Percentiles rank a stretch among this genome's conserved stretches.
These are phyloP conservation scores for Solanum hybrid DNA, from an alignment of 305 asterid genomes.

Conservation along the genomic window DNA sequence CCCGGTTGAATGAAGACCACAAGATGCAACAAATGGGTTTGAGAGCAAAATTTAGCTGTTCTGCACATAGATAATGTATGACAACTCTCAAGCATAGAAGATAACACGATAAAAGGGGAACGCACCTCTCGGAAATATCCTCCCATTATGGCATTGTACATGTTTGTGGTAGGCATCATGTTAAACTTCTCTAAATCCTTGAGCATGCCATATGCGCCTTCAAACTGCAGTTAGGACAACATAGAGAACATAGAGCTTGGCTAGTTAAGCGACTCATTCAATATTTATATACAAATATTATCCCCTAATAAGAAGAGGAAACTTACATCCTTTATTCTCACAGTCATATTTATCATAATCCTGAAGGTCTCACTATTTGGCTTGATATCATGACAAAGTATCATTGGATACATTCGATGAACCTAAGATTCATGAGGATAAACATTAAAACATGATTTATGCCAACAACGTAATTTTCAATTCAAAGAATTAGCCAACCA, in stretches of 20 bases:
- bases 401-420: slow-evolving; percentile 49
- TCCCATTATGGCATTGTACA: slow-evolving; percentile 65
- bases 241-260: not conserved
- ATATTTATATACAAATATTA: not conserved
- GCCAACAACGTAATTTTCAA: not conserved
- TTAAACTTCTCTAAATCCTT: slow-evolving; percentile 37
- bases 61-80: not conserved
- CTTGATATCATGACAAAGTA: slow-evolving; percentile 36
- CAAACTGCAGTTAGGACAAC: slow-evolving; percentile 47
- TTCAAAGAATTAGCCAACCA: not conserved
- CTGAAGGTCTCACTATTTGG: slow-evolving; percentile 63
- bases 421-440: slow-evolving; percentile 37
- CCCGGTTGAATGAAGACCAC: not conserved
- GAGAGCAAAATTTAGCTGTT: not conserved
- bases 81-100: not conserved
- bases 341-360: slow-evolving; percentile 56
- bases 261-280: not conserved
- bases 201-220: slow-evolving; percentile 75
- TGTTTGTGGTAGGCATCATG: slow-evolving; percentile 42
- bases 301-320: not conserved
- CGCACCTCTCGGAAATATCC: slow-evolving; percentile 89
- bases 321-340: slow-evolving; percentile 82
- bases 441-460: slow-evolving; percentile 6
- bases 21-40: not conserved
- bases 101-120: not conserved